Percentiles rank a stretch among this genome's conserved stretches.
Evolutionary conservation across 2,329 filamentous ascomycete species (phyloP).

Genomic region (Exophiala aquamarina): DNA sequence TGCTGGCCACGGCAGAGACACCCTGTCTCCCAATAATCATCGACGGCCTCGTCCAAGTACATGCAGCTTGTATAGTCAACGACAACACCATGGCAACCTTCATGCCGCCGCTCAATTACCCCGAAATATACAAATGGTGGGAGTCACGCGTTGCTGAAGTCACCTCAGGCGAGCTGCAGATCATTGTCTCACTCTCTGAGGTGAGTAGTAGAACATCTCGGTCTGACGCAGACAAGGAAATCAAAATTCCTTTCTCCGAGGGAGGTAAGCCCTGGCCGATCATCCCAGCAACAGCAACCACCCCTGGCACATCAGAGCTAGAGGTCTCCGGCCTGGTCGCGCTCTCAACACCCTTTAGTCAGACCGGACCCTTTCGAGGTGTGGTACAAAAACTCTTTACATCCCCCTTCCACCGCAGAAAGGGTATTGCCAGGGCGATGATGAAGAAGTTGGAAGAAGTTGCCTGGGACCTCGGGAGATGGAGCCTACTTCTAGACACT

Average conservation of each 20-base stretch:
- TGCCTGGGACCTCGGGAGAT: constrained; percentile 50
- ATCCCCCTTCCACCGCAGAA: constrained; percentile 50
- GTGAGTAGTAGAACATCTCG: constrained; percentile 30
- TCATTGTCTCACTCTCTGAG: constrained; percentile 52
- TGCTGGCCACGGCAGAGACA: constrained; percentile 10
- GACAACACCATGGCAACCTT: constrained; percentile 60
- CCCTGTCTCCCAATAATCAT: constrained; percentile 37
- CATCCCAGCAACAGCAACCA: constrained; percentile 35
- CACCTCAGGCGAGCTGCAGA: constrained; percentile 46
- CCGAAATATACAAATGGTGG: constrained; percentile 60
- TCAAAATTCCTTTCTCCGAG: constrained; percentile 1
- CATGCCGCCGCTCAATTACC: constrained; percentile 57
- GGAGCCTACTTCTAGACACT: constrained; percentile 55
- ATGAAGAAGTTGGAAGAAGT: constrained; percentile 57
- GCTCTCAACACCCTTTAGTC: constrained; percentile 51
- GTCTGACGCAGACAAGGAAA: constrained; percentile 38
- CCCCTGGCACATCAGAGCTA: constrained; percentile 1
- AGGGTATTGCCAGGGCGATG: constrained; percentile 54
- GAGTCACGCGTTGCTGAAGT: constrained; percentile 53
- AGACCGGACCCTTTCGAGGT: constrained; percentile 59
- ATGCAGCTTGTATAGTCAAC: constrained; percentile 59
- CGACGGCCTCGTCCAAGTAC: constrained; percentile 58
- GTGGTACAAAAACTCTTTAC: constrained; percentile 61
- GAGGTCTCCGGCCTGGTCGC: constrained; percentile 55
- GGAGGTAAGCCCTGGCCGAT: constrained; percentile 11